Conservation (phyloP, 345 rosid species). For the Kandelia obovata region DNA sequence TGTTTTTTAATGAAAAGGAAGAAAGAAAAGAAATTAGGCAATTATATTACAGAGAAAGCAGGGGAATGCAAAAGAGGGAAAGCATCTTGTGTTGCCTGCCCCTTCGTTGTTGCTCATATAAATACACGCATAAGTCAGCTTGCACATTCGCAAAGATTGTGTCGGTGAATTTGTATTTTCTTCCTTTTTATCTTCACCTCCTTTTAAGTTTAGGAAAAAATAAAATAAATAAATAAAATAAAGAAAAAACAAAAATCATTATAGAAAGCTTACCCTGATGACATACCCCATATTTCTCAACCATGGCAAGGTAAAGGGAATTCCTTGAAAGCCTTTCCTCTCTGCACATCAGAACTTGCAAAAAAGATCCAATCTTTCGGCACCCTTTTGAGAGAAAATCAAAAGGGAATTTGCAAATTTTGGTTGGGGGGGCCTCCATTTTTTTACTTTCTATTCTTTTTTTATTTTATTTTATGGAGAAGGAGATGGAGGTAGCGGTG, state of each 20-base stretch:
- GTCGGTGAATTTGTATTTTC: slow-evolving; percentile 84
- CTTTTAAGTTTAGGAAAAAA: background rate
- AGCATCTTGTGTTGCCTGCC: too few species aligned
- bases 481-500: slow-evolving; percentile 26
- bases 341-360: slow-evolving; percentile 3
- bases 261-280: slow-evolving; percentile 35
- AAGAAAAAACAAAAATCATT: background rate
- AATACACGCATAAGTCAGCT: background rate
- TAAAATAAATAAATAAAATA: too few species aligned
- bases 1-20: too few species aligned
- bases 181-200: slow-evolving; percentile 7
- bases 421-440: background rate
- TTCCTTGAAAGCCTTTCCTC: slow-evolving; percentile 7
- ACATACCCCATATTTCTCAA: slow-evolving; percentile 14
- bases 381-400: background rate
- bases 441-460: background rate
- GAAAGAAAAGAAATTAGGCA: too few species aligned
- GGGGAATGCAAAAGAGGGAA: too few species aligned
- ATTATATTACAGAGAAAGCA: too few species aligned
- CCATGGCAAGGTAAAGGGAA: background rate
- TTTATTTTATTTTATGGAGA: background rate
- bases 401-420: background rate
- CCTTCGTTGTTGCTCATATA: too few species aligned
- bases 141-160: slow-evolving; percentile 29
- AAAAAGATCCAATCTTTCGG: background rate